Base-by-base conservation (phyloP, 139 green algal genomes). In the Closterium sp. region DNA sequence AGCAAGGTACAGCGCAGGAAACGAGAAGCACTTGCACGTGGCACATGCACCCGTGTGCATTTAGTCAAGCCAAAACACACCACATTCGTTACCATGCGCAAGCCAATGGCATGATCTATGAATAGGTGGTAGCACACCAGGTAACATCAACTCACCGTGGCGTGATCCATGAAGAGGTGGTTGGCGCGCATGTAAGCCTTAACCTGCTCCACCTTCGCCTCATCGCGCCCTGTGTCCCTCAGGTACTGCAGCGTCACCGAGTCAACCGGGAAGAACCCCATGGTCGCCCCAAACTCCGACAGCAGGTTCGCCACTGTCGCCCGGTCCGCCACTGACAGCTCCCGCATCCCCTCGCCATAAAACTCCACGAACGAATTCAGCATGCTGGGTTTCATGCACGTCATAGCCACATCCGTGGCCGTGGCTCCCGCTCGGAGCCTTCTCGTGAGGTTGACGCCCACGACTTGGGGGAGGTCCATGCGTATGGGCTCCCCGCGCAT, bases 181-280 rank as follows among this genome's bases (percentile, higher is more conserved):
- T 88, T 92, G 9, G 87, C 88, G 27, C 91, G 86, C 22, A 94
- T 38, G 73, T 94, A 94, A 24, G 87, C 87, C 73, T 94, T 87
- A 31, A 94, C 88, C 31, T 45, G 30, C 62, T 92, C 1, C 42
- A 93, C 86, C 79, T 91, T 90, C 86, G 34, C 24, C 86, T 93
- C 45, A 32, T 86, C 38, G 9, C 91, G 34, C 31, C 91, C 91
- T 9, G 91, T 92, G 22, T 4, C 85, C n/a, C 17, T 27, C 30
- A 93, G 28, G 42, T 93, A 91, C 22, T 92, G 17, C 22, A 94
- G 89, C n/a, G 92, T 94, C 22, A 73, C 85, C 27, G 87, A 27
- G 89, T 94, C 92, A 5, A 94, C 84, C 1, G 92, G 92, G 89
- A 94, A 94, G 92, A 94, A 94, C 11, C 92, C 92, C 90, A 94